phyloP scores from a whole-genome alignment of 1,284 basidiomycete genomes.

The Neonothopanus nambi region DNA sequence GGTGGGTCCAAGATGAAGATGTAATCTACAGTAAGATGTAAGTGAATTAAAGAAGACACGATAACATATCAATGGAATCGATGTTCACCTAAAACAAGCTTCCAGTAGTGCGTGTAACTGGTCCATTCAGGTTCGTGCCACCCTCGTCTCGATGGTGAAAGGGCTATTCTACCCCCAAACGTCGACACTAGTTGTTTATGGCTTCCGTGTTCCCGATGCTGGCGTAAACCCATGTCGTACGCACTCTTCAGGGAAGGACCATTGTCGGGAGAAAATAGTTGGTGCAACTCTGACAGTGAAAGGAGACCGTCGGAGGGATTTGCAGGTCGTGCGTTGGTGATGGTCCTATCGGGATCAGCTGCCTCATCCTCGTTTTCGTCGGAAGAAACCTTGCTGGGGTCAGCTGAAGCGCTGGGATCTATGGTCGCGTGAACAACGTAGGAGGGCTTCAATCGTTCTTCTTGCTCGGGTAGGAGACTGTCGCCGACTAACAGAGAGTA shows the following conservation, averaged over 20 bases:
- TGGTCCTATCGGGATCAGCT: conserved; percentile 69
- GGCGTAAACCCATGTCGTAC: conserved; percentile 58
- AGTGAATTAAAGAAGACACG: background rate
- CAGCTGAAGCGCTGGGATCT: conserved; percentile 53
- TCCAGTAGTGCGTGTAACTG: conserved; percentile 81
- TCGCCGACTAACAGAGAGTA: conserved; percentile 81
- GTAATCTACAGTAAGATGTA: conserved; percentile 63
- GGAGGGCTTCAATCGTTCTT: conserved; percentile 58
- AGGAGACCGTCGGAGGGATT: conserved; percentile 72
- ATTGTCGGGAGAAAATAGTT: conserved; percentile 46
- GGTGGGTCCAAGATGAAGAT: conserved; percentile 69
- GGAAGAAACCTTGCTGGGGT: conserved; percentile 16
- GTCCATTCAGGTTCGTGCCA: conserved; percentile 78
- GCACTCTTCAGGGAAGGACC: conserved; percentile 49
- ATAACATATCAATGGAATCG: background rate
- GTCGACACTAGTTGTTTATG: conserved; percentile 31
- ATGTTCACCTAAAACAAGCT: conserved; percentile 67
- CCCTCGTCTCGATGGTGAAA: conserved; percentile 46
- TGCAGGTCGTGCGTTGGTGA: conserved; percentile 76
- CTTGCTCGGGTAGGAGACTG: conserved; percentile 53
- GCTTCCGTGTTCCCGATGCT: conserved; percentile 20
- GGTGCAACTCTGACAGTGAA: conserved; percentile 56
- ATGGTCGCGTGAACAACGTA: conserved; percentile 83
- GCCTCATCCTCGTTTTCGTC: conserved; percentile 42
- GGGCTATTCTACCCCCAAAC: conserved; percentile 49